Base-by-base conservation (phyloP, 345 rosid genomes). In the Syzygium jambos region DNA sequence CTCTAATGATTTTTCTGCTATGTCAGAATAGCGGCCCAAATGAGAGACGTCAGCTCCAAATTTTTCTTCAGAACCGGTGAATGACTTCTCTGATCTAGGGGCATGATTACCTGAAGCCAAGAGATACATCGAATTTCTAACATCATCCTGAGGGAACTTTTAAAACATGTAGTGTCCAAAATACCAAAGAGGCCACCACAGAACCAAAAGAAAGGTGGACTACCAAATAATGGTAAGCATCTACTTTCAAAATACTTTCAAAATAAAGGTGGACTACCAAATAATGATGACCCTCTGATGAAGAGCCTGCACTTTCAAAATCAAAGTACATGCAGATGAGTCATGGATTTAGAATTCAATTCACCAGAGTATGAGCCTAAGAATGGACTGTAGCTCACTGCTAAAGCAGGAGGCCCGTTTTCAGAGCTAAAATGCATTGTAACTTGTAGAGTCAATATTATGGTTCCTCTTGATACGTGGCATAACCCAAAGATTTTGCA, bases 1-100 rank as follows among this genome's bases (percentile, higher is more conserved):
- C 90, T 93, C 98, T 89, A 96, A 90, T 83, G 98, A 96, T 87
- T 95, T 94, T 93, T 94, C 98, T 65, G 99, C 99, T 90, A 96
- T 93, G 86, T 90, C 91, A 77, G 95, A 93, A 89, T 96, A 98
- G 59, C 85, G 89, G 52, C 88, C 91, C 88, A 96, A 88, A 89
- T 96, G 99, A 73, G 95, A 92, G 85, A 96, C 93, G 94, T 98
- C 88, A 4, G 96, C 90, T 87, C 98, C 98, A 92, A 98, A 96
- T 89, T 95, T 96, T 90, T 95, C 82, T 51, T 55, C 46, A 19
- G 85, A 25, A 68, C 82, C 51, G 7, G 25, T 43, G 46, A 86
- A 85, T 27, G 89, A 87, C 87, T 92, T 91, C 19, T 90, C 92
- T 82, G 65, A 68, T 49, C 85, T 85, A 89, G 91, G 88, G 87